A percentile compares a stretch with the other conserved stretches of the same genome.
Evolutionary conservation across 1,284 basidiomycete species (phyloP).

Genomic region (Sporisorium sorghi): DNA sequence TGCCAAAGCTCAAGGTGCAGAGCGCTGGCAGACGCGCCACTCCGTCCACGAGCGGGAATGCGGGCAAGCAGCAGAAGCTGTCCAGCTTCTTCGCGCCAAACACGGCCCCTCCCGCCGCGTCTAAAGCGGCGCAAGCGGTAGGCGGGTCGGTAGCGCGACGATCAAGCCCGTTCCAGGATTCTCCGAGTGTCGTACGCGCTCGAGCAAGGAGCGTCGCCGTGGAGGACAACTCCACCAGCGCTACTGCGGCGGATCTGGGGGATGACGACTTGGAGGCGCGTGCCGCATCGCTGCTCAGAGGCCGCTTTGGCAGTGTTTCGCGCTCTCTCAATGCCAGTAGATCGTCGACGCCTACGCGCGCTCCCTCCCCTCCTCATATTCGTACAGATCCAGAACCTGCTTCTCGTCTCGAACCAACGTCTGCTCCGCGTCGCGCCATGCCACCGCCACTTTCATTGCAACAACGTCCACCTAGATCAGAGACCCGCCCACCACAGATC

Average conservation of each 20-base stretch:
- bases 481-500: not conserved
- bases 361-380: not conserved
- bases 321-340: slow-evolving; percentile 22
- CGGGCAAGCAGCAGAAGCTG: slow-evolving; percentile 30
- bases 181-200: slow-evolving; percentile 16
- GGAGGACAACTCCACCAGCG: not conserved
- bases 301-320: slow-evolving; percentile 41
- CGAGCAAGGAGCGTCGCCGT: slow-evolving; percentile 1
- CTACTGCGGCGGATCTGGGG: slow-evolving; percentile 4
- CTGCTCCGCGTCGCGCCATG: not conserved
- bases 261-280: slow-evolving; percentile 38
- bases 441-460: not conserved
- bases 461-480: not conserved
- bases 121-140: not conserved
- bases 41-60: slow-evolving; percentile 2
- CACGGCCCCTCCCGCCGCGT: slow-evolving; percentile 22
- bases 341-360: slow-evolving; percentile 15
- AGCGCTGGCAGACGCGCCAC: slow-evolving; percentile 6
- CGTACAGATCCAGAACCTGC: not conserved
- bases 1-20: slow-evolving; percentile 1
- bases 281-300: slow-evolving; percentile 28
- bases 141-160: not conserved
- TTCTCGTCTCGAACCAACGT: not conserved
- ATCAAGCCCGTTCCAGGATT: slow-evolving; percentile 5
- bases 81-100: slow-evolving; percentile 37